These are phyloP conservation scores for Akanthomyces uredinophilus DNA, from an alignment of 2,329 filamentous ascomycete species.

Conservation along the genomic window DNA sequence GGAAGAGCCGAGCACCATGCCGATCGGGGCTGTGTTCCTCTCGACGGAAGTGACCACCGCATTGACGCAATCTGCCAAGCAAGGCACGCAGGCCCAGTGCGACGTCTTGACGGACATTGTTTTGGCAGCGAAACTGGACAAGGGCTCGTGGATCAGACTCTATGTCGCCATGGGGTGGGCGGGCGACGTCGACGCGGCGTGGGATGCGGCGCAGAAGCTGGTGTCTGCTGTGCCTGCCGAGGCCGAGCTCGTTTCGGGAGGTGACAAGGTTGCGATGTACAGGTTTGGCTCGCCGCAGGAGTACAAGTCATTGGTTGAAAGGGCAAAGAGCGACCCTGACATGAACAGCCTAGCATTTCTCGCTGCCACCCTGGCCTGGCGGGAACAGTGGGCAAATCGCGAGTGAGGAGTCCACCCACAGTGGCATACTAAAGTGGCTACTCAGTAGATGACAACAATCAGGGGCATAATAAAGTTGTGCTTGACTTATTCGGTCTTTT, in stretches of 20 bases:
- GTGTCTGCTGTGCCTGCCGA: neutral
- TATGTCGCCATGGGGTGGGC: neutral
- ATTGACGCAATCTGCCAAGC: neutral
- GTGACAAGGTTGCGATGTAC: neutral
- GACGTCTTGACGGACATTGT: neutral
- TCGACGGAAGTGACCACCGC: neutral
- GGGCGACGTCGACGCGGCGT: constrained; percentile 1
- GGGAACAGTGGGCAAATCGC: constrained; percentile 7
- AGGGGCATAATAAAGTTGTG: neutral
- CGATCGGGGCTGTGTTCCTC: neutral
- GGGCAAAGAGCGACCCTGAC: constrained; percentile 7
- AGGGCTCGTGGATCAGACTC: neutral
- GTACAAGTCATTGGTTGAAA: neutral
- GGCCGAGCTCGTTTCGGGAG: neutral
- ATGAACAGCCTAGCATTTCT: constrained; percentile 11
- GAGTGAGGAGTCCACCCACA: neutral
- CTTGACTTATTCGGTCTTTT: neutral
- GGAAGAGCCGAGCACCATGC: neutral
- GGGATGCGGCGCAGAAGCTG: constrained; percentile 1
- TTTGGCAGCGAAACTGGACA: neutral
- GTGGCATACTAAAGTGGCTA: neutral
- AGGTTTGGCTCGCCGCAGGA: constrained; percentile 1
- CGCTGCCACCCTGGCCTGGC: constrained; percentile 9
- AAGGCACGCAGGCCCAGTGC: neutral
- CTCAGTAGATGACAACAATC: neutral